Conservation (phyloP, 2,329 filamentous ascomycete species). For the Pseudogymnoascus sp. region DNA sequence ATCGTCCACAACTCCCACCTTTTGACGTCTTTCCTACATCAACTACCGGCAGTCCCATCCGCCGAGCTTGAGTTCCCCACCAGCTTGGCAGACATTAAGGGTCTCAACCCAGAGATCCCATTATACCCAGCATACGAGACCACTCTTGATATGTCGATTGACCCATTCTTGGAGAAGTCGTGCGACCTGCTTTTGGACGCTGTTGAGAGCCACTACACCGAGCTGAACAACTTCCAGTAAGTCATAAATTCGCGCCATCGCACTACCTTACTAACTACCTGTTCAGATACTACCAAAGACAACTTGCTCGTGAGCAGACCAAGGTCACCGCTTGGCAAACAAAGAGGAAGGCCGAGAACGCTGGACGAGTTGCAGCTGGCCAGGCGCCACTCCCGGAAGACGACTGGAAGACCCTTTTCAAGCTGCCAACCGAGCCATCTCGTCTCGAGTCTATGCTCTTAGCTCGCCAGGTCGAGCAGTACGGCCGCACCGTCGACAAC, state of each 20-base stretch:
- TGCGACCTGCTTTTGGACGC: constrained; percentile 92
- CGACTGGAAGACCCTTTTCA: constrained; percentile 97
- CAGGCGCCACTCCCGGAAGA: constrained; percentile 86
- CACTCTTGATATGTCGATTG: constrained; percentile 79
- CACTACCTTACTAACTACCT: background rate
- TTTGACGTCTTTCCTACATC: constrained; percentile 89
- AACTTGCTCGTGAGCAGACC: constrained; percentile 84
- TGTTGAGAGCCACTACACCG: constrained; percentile 96
- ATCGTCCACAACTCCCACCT: constrained; percentile 95
- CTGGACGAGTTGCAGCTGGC: constrained; percentile 76
- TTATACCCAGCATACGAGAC: constrained; percentile 84
- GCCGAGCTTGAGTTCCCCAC: constrained; percentile 68
- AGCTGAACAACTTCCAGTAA: constrained; percentile 96
- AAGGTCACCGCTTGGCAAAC: constrained; percentile 96
- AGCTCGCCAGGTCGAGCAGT: constrained; percentile 94
- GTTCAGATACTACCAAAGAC: constrained; percentile 72
- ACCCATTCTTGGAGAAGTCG: constrained; percentile 97
- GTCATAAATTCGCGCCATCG: background rate
- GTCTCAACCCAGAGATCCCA: constrained; percentile 55
- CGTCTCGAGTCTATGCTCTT: constrained; percentile 91
- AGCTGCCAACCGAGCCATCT: constrained; percentile 91
- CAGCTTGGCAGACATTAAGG: constrained; percentile 71
- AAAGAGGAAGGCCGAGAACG: constrained; percentile 96
- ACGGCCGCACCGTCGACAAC: constrained; percentile 92
- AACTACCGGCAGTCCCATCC: constrained; percentile 65